Conservation (phyloP, 2,329 filamentous ascomycete species). For the Thelonectria discophora region DNA sequence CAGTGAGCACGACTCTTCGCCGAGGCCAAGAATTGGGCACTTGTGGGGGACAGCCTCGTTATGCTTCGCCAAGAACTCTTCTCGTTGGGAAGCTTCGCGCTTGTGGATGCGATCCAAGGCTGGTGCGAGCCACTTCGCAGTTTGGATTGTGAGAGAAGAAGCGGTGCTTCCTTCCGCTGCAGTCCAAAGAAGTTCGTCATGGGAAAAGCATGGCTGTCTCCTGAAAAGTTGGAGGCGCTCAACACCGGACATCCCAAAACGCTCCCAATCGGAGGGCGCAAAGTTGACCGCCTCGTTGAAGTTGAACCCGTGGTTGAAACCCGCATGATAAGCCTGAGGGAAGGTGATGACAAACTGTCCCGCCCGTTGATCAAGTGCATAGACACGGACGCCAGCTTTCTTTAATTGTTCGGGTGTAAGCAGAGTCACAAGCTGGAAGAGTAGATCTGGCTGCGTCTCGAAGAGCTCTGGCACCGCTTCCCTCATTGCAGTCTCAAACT, state of each 20-base stretch:
- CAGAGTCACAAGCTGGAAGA: constrained; percentile 97
- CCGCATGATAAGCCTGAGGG: constrained; percentile 95
- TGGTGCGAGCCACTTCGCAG: constrained; percentile 92
- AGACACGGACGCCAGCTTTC: constrained; percentile 92
- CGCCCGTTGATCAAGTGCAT: constrained; percentile 93
- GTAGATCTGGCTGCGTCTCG: constrained; percentile 92
- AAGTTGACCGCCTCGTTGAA: constrained; percentile 99
- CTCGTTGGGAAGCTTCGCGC: constrained; percentile 75
- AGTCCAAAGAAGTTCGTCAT: constrained; percentile 92
- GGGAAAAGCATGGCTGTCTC: constrained; percentile 94
- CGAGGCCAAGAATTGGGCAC: constrained; percentile 57
- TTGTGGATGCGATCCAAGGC: constrained; percentile 81
- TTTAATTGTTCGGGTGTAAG: constrained; percentile 91
- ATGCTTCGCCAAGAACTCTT: constrained; percentile 74
- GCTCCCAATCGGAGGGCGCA: constrained; percentile 94
- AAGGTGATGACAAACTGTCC: constrained; percentile 98
- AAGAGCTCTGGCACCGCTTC: constrained; percentile 96
- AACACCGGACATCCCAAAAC: constrained; percentile 86
- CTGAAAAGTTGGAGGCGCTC: constrained; percentile 87
- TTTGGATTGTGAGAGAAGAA: constrained; percentile 75
- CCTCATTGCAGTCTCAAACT: constrained; percentile 94
- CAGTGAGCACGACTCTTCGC: constrained; percentile 65
- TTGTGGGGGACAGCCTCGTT: constrained; percentile 61
- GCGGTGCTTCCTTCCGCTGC: constrained; percentile 82
- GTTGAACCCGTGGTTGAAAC: constrained; percentile 98